Conservation (phyloP, 768 basidiomycete species). For the Dendrothele bispora region DNA sequence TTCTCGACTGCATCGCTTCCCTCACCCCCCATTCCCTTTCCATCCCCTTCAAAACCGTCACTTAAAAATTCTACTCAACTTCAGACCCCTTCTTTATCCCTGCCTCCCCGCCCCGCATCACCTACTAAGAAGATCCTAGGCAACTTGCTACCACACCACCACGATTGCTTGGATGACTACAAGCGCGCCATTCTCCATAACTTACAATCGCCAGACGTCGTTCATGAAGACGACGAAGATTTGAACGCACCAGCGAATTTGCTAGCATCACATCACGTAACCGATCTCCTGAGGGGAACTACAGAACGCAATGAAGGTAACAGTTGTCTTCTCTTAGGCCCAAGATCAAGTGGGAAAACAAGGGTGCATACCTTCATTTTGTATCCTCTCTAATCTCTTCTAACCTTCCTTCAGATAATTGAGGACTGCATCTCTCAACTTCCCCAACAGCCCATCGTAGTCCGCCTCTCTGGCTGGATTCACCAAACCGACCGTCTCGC, state of each 20-base stretch:
- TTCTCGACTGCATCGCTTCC: not conserved
- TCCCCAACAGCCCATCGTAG: conserved; percentile 57
- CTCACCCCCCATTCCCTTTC: not conserved
- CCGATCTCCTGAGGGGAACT: conserved; percentile 69
- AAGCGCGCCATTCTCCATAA: conserved; percentile 54
- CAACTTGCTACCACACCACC: conserved; percentile 40
- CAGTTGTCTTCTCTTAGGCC: conserved; percentile 86
- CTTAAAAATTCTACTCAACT: not conserved
- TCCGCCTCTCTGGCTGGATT: conserved; percentile 83
- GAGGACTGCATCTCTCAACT: conserved; percentile 54
- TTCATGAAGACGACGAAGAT: conserved; percentile 31
- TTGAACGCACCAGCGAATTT: conserved; percentile 46
- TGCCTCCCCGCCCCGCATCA: conserved; percentile 1
- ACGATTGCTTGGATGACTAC: conserved; percentile 50
- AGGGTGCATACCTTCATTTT: conserved; percentile 42
- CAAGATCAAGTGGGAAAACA: conserved; percentile 85
- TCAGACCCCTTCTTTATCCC: conserved; percentile 2
- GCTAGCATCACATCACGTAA: conserved; percentile 61
- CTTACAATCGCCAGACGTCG: conserved; percentile 33
- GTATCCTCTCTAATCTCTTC: conserved; percentile 3
- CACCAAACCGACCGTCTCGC: conserved; percentile 87
- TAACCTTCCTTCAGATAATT: conserved; percentile 46
- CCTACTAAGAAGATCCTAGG: not conserved
- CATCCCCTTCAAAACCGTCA: not conserved
- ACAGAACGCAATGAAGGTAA: conserved; percentile 86